Conservation (phyloP, 495 filamentous ascomycete genomes). For the Penicillium paxilli region DNA sequence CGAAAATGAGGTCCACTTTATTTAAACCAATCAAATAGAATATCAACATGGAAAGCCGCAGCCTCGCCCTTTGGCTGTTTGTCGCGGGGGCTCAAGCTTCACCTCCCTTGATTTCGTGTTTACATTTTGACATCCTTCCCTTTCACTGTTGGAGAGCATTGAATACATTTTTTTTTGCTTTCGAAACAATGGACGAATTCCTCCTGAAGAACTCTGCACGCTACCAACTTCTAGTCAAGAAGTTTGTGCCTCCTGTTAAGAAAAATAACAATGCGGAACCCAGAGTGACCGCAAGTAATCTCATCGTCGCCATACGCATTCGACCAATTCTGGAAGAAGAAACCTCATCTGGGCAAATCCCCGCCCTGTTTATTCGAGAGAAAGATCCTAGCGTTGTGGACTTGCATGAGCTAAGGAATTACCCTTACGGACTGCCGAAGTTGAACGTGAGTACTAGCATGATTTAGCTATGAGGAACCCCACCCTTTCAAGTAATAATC, state of each 20-base stretch:
- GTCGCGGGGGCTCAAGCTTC: no score
- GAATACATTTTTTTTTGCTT: no score
- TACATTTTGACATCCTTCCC: no score
- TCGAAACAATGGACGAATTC: slow-evolving; percentile 3
- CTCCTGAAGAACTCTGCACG: background rate
- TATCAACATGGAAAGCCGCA: background rate
- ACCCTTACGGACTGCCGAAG: slow-evolving; percentile 7
- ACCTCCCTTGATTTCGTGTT: no score
- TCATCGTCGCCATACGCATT: slow-evolving; percentile 9
- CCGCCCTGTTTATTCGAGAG: slow-evolving; percentile 4
- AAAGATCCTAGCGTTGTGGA: slow-evolving; percentile 10
- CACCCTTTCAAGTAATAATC: background rate
- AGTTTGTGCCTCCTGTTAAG: background rate
- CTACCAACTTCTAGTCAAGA: background rate
- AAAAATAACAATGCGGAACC: background rate
- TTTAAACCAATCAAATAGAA: background rate
- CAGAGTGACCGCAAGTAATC: background rate
- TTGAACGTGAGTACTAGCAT: slow-evolving; percentile 18
- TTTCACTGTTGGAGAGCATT: no score
- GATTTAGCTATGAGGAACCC: background rate
- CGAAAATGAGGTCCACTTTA: no score
- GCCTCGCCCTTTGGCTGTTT: no score
- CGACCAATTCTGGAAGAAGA: slow-evolving; percentile 11
- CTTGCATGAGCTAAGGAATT: slow-evolving; percentile 12
- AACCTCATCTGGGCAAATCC: slow-evolving; percentile 6